Base-by-base conservation (phyloP, 2,329 filamentous ascomycete species). In the Periconia macrospinosa region DNA sequence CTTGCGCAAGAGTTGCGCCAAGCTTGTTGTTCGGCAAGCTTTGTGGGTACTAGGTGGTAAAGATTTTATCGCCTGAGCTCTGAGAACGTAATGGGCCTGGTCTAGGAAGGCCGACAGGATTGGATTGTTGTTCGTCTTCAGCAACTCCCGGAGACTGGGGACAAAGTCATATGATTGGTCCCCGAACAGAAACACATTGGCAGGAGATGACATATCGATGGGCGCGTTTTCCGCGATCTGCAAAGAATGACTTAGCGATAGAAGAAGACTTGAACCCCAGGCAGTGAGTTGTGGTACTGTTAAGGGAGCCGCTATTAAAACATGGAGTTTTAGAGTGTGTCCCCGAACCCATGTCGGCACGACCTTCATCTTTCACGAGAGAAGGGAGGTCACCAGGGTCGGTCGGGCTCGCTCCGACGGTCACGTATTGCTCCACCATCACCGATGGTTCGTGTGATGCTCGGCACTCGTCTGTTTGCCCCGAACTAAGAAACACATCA, bases 1-100 rank as follows among this genome's bases (percentile, higher is more conserved):
- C 46, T 49, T 49, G 46, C 46, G 46, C 46, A 49, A 49, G 46
- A 49, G 46, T 49, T 49, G 46, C 46, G 46, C 46, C 27, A 49
- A 14, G 46, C 33, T 49, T 49, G 46, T n/a, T 49, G 46, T 49
- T 49, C 46, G 46, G 17, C 46, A 49, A 40, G 46, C 15, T 30
- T 49, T 49, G 46, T 49, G 46, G 46, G 40, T 49, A 30, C 46
- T 49, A 41, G 46, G 46, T 49, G 46, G 46, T 41, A 49, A 49
- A 41, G 46, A 49, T 49, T 40, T 41, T 49, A 72, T 74, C 41
- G 70, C 70, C 19, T 71, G 70, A 20, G 70, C 69, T 18, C 53
- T 74, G 15, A 74, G 70, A 2, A 70, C 73, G 46, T 49, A 49
- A 41, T 49, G 46, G 46, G 46, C 46, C 46, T 49, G 46, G 7